Evolutionary conservation across 805 yeast species (phyloP).

Genomic region (Danielozyma ontarioensis): DNA sequence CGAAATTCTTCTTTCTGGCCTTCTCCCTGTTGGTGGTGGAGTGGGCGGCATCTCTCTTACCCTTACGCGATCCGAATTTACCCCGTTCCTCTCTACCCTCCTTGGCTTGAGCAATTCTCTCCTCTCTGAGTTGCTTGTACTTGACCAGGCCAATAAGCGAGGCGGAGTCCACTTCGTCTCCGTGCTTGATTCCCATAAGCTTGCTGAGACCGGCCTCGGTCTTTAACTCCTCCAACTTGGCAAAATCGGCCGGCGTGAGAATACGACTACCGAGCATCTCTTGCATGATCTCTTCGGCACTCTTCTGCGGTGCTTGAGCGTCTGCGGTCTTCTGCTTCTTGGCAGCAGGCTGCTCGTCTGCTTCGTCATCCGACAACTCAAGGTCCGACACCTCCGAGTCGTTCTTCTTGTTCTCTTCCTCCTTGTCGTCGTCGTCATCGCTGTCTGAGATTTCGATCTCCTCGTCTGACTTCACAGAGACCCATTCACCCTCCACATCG

Average conservation of each 20-base stretch:
- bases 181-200: slow-evolving; percentile 65
- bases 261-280: slow-evolving; percentile 69
- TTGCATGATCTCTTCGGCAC: slow-evolving; percentile 29
- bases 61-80: slow-evolving; percentile 82
- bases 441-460: slow-evolving; percentile 55
- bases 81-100: slow-evolving; percentile 95
- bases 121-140: slow-evolving; percentile 85
- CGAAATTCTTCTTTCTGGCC: slow-evolving; percentile 96
- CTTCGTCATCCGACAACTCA: slow-evolving; percentile 20
- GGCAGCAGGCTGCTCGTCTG: slow-evolving; percentile 26
- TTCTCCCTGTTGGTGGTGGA: slow-evolving; percentile 95
- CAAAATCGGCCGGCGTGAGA: slow-evolving; percentile 96
- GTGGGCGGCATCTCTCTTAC: slow-evolving; percentile 67
- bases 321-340: slow-evolving; percentile 29
- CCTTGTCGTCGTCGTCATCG: slow-evolving; percentile 43
- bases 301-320: slow-evolving; percentile 31
- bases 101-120: slow-evolving; percentile 75
- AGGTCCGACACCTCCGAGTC: slow-evolving; percentile 25
- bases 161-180: slow-evolving; percentile 80
- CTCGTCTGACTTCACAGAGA: slow-evolving; percentile 75
- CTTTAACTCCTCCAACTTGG: slow-evolving; percentile 84
- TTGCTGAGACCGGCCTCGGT: slow-evolving; percentile 82
- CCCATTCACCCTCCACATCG: slow-evolving; percentile 90
- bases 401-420: slow-evolving; percentile 11
- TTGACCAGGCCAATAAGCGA: slow-evolving; percentile 72